These are phyloP conservation scores for Isoetes taiwanensis DNA, from an alignment of 75 land plant species.

Conservation along the genomic window DNA sequence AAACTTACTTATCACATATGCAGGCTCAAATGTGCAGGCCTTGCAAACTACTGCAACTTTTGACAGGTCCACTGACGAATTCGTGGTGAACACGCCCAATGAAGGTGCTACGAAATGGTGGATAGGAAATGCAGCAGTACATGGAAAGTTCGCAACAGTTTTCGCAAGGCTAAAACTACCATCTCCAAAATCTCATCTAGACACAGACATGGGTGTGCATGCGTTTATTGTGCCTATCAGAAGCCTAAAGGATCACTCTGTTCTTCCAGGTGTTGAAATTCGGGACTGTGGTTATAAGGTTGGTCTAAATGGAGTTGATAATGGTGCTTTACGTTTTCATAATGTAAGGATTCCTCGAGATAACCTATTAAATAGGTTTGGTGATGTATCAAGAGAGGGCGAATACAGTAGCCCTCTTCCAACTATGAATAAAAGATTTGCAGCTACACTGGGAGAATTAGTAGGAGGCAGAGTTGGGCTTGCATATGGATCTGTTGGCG, in stretches of 20 bases:
- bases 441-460: slow-evolving; percentile 6
- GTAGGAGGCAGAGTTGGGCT: slow-evolving; percentile 6
- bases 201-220: slow-evolving; percentile 5
- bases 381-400: neutral
- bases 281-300: slow-evolving; percentile 8
- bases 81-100: slow-evolving; percentile 1
- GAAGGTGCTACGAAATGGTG: slow-evolving; percentile 7
- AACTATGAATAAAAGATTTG: slow-evolving; percentile 4
- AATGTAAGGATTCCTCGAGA: slow-evolving; percentile 5
- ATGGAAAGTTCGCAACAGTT: slow-evolving; percentile 4
- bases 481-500: slow-evolving; percentile 3
- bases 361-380: slow-evolving; percentile 1
- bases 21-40: slow-evolving; percentile 4
- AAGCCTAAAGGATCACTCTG: neutral
- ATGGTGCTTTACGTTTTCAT: neutral
- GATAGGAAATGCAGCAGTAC: slow-evolving; percentile 7
- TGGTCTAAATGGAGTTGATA: slow-evolving; percentile 5
- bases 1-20: neutral
- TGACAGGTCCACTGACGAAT: slow-evolving; percentile 5
- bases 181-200: neutral
- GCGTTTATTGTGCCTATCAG: slow-evolving; percentile 1
- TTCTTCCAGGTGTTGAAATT: slow-evolving; percentile 6
- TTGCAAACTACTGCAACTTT: slow-evolving; percentile 6
- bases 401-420: neutral
- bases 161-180: slow-evolving; percentile 1